phyloP scores from a whole-genome alignment of 2,329 filamentous ascomycete species.

The Stagonosporopsis chrysanthemi region DNA sequence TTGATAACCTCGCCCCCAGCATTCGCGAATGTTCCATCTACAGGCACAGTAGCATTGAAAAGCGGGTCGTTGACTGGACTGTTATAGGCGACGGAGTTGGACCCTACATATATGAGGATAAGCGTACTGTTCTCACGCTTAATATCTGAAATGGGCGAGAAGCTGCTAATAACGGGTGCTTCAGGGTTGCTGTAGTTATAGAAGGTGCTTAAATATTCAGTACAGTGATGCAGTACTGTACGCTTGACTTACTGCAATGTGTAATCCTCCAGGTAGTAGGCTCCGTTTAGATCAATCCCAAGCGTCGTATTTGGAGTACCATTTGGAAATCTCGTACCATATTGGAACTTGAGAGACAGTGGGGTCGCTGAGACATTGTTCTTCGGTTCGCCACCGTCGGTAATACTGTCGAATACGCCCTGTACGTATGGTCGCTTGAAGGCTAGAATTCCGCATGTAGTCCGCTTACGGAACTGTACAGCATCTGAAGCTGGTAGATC shows the following conservation, averaged over 20 bases:
- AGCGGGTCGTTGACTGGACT: conserved; percentile 7
- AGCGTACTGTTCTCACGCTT: conserved; percentile 9
- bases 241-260: not conserved
- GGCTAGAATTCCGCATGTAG: conserved; percentile 12
- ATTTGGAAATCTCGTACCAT: conserved; percentile 1
- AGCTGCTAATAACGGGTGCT: not conserved
- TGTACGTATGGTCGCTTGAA: conserved; percentile 4
- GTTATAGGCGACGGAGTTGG: conserved; percentile 1
- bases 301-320: conserved; percentile 1
- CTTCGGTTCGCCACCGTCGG: not conserved
- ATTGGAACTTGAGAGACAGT: conserved; percentile 6
- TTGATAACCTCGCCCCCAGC: conserved; percentile 1
- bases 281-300: not conserved
- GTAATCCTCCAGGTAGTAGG: conserved; percentile 3
- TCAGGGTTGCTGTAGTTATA: conserved; percentile 3
- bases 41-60: conserved; percentile 7
- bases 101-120: not conserved
- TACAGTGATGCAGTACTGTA: not conserved
- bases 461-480: conserved; percentile 7
- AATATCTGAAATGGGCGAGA: not conserved
- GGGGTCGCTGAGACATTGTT: not conserved
- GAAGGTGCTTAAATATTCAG: not conserved
- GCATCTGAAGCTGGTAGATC: conserved; percentile 7
- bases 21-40: conserved; percentile 1
- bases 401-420: not conserved